Evolutionary conservation across 441 rosid genomes (phyloP), one percentile per base, ranked within the genome.

Genomic region (Gossypium schwendimanii): DNA sequence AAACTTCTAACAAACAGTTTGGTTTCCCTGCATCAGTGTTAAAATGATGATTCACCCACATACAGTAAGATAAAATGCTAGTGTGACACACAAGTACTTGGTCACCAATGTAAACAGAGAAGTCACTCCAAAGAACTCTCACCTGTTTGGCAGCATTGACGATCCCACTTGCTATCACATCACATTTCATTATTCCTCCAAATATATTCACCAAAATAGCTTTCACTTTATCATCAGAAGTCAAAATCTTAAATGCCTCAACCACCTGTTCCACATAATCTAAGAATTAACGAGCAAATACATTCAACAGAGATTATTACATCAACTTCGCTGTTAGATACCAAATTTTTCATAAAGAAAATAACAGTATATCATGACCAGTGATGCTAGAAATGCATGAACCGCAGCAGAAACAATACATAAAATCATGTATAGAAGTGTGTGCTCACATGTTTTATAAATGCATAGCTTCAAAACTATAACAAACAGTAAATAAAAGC

Each of bases 141-240:
- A 95, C 99, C 82, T 74, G 94, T 86, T 93, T 91, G 62, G 97
- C 99, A 49, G 98, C 98, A 82, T 93, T 95, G 77, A 93, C 97
- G 21, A 95, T 95, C 74, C 99, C 99, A 71, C 97, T 91, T 2
- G 99, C 99, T 63, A 95, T 95, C 82, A 95, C 88, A 78, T 95
- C 99, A 72, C 99, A 95, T 77, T 88, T 91, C 99, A 95, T 95
- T 59, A 95, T 95, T 67, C 98, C 99, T 61, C 98, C 99, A 73
- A 93, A 95, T 67, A 95, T 95, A 80, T 95, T 95, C 69, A 93
- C 99, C 85, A 95, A 81, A 58, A 95, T 95, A 77, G 98, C 95
- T 82, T 93, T 95, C 70, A 95, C 99, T 80, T 95, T 95, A 1
- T 90, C 97, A 79, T 95, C 99, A 26, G 99, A 93, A 45, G 98